Conservation (phyloP, 257 asterid species). For the Capsicum chinense region DNA sequence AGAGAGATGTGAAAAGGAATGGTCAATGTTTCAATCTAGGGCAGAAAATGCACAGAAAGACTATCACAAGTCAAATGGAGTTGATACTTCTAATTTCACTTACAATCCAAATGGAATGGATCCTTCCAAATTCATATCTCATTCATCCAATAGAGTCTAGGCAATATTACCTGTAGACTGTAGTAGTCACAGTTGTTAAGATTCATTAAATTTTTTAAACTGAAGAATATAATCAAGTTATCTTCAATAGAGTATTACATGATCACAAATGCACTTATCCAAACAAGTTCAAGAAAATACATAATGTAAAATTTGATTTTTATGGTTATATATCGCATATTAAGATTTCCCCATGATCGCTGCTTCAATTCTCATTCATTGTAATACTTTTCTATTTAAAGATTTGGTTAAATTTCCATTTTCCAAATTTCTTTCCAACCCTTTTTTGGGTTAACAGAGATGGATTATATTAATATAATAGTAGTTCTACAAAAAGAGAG, state of each 20-base stretch:
- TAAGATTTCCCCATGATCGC: no score
- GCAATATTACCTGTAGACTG: background rate
- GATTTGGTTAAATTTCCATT: no score
- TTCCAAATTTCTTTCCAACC: no score
- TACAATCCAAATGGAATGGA: slow-evolving; percentile 49
- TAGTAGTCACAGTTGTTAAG: background rate
- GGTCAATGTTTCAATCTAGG: slow-evolving; percentile 70
- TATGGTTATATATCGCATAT: background rate
- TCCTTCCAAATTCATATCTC: slow-evolving; percentile 36
- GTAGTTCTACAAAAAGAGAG: no score
- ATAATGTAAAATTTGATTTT: background rate
- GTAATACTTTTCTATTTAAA: no score
- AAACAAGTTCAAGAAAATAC: background rate
- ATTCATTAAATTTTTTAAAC: background rate
- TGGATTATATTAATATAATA: no score
- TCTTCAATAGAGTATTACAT: background rate
- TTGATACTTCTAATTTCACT: slow-evolving; percentile 48
- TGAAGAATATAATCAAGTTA: background rate
- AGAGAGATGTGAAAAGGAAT: slow-evolving; percentile 66
- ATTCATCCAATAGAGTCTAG: background rate
- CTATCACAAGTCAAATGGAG: slow-evolving; percentile 57
- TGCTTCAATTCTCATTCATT: no score
- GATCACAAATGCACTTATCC: background rate
- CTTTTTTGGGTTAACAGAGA: no score
- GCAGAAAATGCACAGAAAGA: slow-evolving; percentile 60